Evolutionary conservation across 1,284 basidiomycete species (phyloP), one percentile per base, ranked within the genome.

Genomic region (Papiliotrema terrestris): DNA sequence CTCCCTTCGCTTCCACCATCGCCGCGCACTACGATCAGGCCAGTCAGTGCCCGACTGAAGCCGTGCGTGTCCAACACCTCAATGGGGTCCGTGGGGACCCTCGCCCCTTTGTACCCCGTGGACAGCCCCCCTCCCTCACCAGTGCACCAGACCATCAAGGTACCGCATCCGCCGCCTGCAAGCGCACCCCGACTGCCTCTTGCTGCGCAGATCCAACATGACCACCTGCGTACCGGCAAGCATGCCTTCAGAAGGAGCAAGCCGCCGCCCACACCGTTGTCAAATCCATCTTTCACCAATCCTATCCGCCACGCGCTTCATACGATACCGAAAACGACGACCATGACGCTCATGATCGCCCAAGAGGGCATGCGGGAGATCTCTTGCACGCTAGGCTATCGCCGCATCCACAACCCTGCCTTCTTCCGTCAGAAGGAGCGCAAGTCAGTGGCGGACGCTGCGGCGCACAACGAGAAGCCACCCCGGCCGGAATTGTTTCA

Each of bases 321-420:
- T 26, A 15, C 50, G 9, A 35, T 67, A 1, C 58, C 62, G 38
- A 63, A 56, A 47, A 46, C 22, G 6, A 58, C 65, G 51, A 73
- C 71, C 35, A 71, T 89, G n/a, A 82, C 87, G 55, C 74, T 90
- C 29, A 81, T 84, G 72, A 84, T 44, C 29, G 41, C 2, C 23
- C 48, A 45, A 37, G 25, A 14, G 36, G 36, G 22, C 25, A 9
- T 48, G 61, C 82, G 87, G 26, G 79, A 81, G 13, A 79, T 85
- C 17, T 77, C 79, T 22, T 82, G 85, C 19, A 72, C 78, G 13
- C 85, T 89, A 75, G 79, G 77, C 54, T 81, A 85, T 45, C 77
- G 78, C n/a, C 82, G 83, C 4, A 63, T 59, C 32, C 66, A 49
- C 82, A 55, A 58, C 36, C 57, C 63, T 6, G 45, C 53, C 20